These are phyloP conservation scores for Wickerhamomyces bovis DNA, from an alignment of 805 yeast species.

Conservation along the genomic window DNA sequence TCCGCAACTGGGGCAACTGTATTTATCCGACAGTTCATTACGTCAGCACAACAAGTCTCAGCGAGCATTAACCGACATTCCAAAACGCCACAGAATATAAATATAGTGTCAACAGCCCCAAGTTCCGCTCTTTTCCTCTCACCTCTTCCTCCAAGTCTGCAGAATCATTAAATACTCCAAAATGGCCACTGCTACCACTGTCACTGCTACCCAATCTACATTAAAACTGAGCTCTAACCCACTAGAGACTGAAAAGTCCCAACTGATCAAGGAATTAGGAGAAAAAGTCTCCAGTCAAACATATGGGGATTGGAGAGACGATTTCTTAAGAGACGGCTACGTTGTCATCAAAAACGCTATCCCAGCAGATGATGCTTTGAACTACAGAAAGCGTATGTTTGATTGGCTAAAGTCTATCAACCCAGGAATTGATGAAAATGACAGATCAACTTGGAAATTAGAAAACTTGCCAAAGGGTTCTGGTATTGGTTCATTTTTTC, in stretches of 20 bases:
- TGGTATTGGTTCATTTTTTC: conserved; percentile 12
- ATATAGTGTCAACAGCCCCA: neutral
- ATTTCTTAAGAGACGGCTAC: conserved; percentile 25
- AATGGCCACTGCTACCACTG: neutral
- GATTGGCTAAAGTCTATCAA: conserved; percentile 21
- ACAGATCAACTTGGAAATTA: conserved; percentile 25
- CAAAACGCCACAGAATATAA: neutral
- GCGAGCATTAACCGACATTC: neutral
- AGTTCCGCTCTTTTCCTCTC: too few species aligned
- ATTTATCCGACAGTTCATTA: too few species aligned
- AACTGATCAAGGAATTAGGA: conserved; percentile 8
- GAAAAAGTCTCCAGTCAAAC: conserved; percentile 5
- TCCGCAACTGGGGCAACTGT: too few species aligned
- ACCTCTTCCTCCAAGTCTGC: too few species aligned
- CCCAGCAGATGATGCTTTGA: conserved; percentile 19
- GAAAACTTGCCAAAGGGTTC: conserved; percentile 25
- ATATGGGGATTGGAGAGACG: conserved; percentile 27
- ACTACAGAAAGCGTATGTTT: conserved; percentile 20
- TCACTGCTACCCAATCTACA: neutral
- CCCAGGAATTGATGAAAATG: conserved; percentile 20
- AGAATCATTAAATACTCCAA: neutral
- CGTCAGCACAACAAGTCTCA: neutral
- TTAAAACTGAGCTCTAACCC: conserved; percentile 11
- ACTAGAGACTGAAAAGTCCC: conserved; percentile 12
- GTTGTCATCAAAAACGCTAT: conserved; percentile 28